Conservation (phyloP, 2,329 filamentous ascomycete species). For the Ophiostoma ulmi region DNA sequence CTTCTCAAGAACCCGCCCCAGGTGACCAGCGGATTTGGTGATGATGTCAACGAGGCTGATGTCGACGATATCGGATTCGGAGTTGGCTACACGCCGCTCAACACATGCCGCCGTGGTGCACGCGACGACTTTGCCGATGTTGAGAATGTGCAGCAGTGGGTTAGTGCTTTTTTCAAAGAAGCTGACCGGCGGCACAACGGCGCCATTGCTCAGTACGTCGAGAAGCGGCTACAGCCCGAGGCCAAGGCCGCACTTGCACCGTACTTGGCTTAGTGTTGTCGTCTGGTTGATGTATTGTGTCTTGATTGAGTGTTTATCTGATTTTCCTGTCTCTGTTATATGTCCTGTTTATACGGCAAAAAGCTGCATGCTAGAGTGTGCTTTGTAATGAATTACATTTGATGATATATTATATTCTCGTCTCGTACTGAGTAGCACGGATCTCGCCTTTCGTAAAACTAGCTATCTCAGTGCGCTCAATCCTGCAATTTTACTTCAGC, state of each 20-base stretch:
- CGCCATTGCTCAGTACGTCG: constrained; percentile 64
- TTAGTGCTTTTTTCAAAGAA: constrained; percentile 68
- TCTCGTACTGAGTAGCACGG: too few relatives aligned
- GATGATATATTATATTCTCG: not conserved
- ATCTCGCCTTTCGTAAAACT: too few relatives aligned
- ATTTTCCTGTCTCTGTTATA: not conserved
- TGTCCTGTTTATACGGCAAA: constrained; percentile 5
- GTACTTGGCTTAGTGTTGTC: constrained; percentile 38
- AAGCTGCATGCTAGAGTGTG: not conserved
- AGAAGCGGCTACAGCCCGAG: constrained; percentile 63
- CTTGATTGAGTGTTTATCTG: not conserved
- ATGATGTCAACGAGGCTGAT: constrained; percentile 78
- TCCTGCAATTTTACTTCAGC: too few relatives aligned
- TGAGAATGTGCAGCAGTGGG: constrained; percentile 77
- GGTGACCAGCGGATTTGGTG: constrained; percentile 58
- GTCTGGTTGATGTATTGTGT: not conserved
- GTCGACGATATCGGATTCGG: constrained; percentile 95
- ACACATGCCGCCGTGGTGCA: constrained; percentile 72
- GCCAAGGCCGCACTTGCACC: constrained; percentile 49
- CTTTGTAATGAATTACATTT: not conserved
- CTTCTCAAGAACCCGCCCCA: constrained; percentile 81
- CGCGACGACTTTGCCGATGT: constrained; percentile 84
- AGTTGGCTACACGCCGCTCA: constrained; percentile 87
- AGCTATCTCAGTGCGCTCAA: too few relatives aligned
- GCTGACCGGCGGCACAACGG: constrained; percentile 71